Conservation (phyloP, 2,329 filamentous ascomycete genomes). For the Arachnopeziza araneosa region DNA sequence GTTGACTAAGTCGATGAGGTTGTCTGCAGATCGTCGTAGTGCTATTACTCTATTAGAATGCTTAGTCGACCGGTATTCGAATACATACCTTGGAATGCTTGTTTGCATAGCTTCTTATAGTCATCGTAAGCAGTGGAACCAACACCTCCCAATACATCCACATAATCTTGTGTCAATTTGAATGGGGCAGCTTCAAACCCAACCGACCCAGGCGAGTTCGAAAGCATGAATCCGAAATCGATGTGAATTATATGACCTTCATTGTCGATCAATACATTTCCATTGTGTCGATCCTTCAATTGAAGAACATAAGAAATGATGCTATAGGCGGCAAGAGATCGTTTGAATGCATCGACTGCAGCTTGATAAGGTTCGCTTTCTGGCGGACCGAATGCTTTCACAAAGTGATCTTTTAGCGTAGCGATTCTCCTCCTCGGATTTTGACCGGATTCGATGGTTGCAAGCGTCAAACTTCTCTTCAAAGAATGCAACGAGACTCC, state of each 20-base stretch:
- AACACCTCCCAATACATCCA: conserved; percentile 73
- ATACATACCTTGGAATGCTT: conserved; percentile 70
- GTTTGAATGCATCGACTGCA: conserved; percentile 72
- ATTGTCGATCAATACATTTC: conserved; percentile 80
- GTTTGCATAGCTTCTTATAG: conserved; percentile 75
- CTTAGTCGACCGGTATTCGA: neutral
- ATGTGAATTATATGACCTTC: conserved; percentile 85
- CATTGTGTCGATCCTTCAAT: conserved; percentile 81
- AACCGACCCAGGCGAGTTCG: conserved; percentile 77
- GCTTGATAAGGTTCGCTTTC: conserved; percentile 64
- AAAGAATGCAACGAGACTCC: conserved; percentile 82
- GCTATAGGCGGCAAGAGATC: conserved; percentile 79
- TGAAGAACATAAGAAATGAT: conserved; percentile 80
- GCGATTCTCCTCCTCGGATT: conserved; percentile 73
- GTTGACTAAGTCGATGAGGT: conserved; percentile 74
- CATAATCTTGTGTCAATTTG: conserved; percentile 80
- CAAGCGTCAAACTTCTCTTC: conserved; percentile 74
- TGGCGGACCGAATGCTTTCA: conserved; percentile 69
- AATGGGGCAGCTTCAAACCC: conserved; percentile 84
- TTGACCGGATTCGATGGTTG: conserved; percentile 64
- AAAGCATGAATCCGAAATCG: conserved; percentile 86
- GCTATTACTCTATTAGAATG: conserved; percentile 40
- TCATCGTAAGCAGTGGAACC: conserved; percentile 65
- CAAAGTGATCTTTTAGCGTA: conserved; percentile 74
- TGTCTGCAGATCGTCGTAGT: conserved; percentile 70